phyloP scores from a whole-genome alignment of 2,329 filamentous ascomycete species.

The Venturia oleaginea region DNA sequence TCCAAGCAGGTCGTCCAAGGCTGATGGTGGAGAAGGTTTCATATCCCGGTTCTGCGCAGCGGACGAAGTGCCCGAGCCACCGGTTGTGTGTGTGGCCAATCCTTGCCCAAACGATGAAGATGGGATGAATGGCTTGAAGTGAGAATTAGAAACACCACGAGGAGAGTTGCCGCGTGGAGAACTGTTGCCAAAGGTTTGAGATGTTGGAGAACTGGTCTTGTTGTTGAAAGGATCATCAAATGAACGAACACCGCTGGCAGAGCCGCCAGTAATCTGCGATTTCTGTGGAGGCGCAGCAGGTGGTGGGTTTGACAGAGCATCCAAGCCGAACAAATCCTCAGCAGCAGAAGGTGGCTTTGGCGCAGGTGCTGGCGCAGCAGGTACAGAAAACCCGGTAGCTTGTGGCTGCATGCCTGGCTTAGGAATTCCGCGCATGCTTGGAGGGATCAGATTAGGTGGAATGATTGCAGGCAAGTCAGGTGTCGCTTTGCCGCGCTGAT shows the following conservation, averaged over 20 bases:
- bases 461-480: slow-evolving; percentile 64
- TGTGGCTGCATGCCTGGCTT: slow-evolving; percentile 34
- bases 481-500: slow-evolving; percentile 68
- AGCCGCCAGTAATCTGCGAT: slow-evolving; percentile 68
- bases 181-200: slow-evolving; percentile 23
- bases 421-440: slow-evolving; percentile 63
- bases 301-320: slow-evolving; percentile 52
- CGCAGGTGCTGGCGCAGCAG: slow-evolving; percentile 22
- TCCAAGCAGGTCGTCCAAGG: slow-evolving; percentile 76
- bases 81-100: slow-evolving; percentile 67
- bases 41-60: slow-evolving; percentile 17
- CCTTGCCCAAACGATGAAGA: slow-evolving; percentile 87
- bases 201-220: slow-evolving; percentile 34
- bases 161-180: slow-evolving; percentile 41
- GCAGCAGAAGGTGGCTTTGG: slow-evolving; percentile 56
- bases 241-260: slow-evolving; percentile 35
- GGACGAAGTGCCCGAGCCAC: slow-evolving; percentile 43
- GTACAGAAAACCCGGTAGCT: slow-evolving; percentile 29
- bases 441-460: slow-evolving; percentile 74
- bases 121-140: slow-evolving; percentile 85
- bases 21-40: slow-evolving; percentile 22
- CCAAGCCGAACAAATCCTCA: slow-evolving; percentile 89
- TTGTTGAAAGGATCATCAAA: slow-evolving; percentile 56
- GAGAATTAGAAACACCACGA: slow-evolving; percentile 33
- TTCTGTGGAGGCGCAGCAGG: slow-evolving; percentile 50